Evolutionary conservation across 2,329 filamentous ascomycete genomes (phyloP), one percentile per base, ranked within the genome.

Genomic region (Phyllachora maydis): DNA sequence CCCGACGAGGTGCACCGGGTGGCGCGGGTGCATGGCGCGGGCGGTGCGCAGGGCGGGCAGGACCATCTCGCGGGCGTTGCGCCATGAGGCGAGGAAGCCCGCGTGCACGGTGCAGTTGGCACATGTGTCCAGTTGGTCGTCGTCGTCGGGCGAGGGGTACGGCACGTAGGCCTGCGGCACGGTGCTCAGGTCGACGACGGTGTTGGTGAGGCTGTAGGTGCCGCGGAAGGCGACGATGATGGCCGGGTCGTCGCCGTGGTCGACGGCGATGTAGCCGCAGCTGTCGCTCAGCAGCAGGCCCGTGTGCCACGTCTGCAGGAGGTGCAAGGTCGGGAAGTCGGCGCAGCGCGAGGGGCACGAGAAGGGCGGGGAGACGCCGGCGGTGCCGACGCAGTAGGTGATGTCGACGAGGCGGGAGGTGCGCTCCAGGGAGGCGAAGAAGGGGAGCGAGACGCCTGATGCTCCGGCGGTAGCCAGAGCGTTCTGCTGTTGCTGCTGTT

Each of bases 401-500:
- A 95, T 88, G 44, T 98, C 88, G 31, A 93, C 85, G 14, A 95
- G 63, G 25, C 83, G 72, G n/a, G 85, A 68, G 26, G 85, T 57
- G 38, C 91, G 77, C 47, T 93, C 82, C 9, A 98, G 67, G 11
- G 78, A 71, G 28, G 64, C 54, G 49, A 91, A 95, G 30, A 93
- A 59, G 13, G 54, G 39, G 14, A 49, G 39, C 4, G 75, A 70
- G 26, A 88, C 28, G 11, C 33, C 32, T 14, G 19, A 17, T 3
- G 16, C n/a, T n/a, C n/a, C n/a, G n/a, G n/a, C n/a, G n/a, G n/a
- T n/a, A n/a, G n/a, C n/a, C n/a, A 12, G 20, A 5, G 24, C n/a
- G 12, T 16, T 22, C 11, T 18, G 22, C 11, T 23, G 21, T 22
- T 22, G 18, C 4, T 24, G n/a, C 8, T 14, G 8, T 18, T 4